Evolutionary conservation across 2,329 filamentous ascomycete species (phyloP).

Genomic region (Cytospora piceae): DNA sequence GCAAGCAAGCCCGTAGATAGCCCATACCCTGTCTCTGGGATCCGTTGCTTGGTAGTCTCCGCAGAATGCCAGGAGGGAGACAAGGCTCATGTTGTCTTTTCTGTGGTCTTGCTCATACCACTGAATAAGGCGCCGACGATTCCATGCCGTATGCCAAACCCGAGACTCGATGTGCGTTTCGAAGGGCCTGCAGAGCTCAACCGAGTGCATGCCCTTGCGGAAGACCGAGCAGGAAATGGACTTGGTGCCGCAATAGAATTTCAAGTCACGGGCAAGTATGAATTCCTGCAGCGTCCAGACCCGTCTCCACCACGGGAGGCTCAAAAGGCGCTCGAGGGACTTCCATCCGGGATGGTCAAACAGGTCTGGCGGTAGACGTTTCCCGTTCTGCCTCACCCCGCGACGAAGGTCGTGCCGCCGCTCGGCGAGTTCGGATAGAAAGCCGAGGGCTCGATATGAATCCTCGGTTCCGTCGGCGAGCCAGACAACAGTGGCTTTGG

Average conservation of each 20-base stretch:
- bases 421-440: slow-evolving; percentile 8
- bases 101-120: slow-evolving; percentile 18
- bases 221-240: slow-evolving; percentile 9
- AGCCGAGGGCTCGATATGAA: slow-evolving; percentile 7
- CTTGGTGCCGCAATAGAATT: slow-evolving; percentile 19
- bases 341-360: slow-evolving; percentile 14
- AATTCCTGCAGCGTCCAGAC: slow-evolving; percentile 28
- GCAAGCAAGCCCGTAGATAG: slow-evolving; percentile 13
- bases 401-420: slow-evolving; percentile 14
- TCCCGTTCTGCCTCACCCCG: slow-evolving; percentile 1
- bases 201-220: slow-evolving; percentile 11
- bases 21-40: slow-evolving; percentile 24
- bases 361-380: slow-evolving; percentile 15
- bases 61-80: slow-evolving; percentile 22
- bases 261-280: slow-evolving; percentile 13
- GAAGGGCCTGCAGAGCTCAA: slow-evolving; percentile 19
- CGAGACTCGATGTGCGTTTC: neutral
- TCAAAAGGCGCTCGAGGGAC: slow-evolving; percentile 1
- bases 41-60: slow-evolving; percentile 23
- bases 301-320: slow-evolving; percentile 19
- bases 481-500: slow-evolving; percentile 17
- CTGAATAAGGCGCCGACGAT: slow-evolving; percentile 19
- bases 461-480: slow-evolving; percentile 15
- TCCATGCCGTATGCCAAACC: slow-evolving; percentile 18
- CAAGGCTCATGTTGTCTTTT: slow-evolving; percentile 17